Conservation (phyloP, 2,329 filamentous ascomycete genomes). For the Apiospora phragmitis region DNA sequence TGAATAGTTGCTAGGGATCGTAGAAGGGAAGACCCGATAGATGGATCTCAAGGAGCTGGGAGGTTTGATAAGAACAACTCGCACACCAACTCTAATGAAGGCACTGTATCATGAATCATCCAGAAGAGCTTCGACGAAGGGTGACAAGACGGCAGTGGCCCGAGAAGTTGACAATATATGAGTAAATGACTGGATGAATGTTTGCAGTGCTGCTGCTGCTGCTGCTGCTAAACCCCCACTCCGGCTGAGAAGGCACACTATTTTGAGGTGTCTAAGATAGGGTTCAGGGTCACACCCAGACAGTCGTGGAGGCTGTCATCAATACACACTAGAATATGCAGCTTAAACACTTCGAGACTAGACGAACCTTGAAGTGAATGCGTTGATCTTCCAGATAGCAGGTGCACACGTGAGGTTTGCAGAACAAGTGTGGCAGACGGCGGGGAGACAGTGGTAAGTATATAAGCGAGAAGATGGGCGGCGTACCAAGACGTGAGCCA, state of each 20-base stretch:
- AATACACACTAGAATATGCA: background rate
- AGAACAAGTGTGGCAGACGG: background rate
- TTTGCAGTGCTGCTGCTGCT: background rate
- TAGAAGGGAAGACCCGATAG: background rate
- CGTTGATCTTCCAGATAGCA: background rate
- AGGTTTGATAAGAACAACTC: constrained; percentile 19
- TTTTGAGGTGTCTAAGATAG: constrained; percentile 4
- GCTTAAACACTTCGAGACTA: background rate
- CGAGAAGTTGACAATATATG: background rate
- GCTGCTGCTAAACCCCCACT: background rate
- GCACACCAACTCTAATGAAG: constrained; percentile 20
- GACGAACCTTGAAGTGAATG: background rate
- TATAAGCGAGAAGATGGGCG: background rate
- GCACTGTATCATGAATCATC: constrained; percentile 2
- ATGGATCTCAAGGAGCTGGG: constrained; percentile 10
- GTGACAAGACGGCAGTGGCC: background rate
- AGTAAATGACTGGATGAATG: constrained; percentile 6
- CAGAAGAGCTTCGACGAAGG: background rate
- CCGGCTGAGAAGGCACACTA: background rate
- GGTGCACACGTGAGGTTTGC: background rate
- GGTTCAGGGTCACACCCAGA: constrained; percentile 2
- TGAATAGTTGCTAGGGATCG: background rate
- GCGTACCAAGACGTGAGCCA: background rate
- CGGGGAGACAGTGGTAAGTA: background rate
- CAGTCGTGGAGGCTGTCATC: background rate